phyloP scores from a whole-genome alignment of 2,329 filamentous ascomycete species.

The Aspergillus sp. region DNA sequence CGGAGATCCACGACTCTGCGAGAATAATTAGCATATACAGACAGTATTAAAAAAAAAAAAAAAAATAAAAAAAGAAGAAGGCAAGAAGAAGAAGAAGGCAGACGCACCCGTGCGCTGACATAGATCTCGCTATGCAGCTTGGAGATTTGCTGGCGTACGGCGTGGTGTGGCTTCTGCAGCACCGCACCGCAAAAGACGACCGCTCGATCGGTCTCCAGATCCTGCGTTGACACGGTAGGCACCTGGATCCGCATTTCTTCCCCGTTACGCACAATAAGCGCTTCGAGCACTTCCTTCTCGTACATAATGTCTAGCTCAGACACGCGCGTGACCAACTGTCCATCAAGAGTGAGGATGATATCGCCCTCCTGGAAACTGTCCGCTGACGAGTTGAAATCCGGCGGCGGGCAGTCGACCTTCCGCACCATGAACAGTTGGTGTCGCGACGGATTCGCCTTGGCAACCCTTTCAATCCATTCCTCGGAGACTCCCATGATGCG shows the following conservation, averaged over 20 bases:
- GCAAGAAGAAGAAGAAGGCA: background rate
- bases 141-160: slow-evolving; percentile 94
- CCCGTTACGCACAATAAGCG: slow-evolving; percentile 81
- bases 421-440: slow-evolving; percentile 99
- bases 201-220: slow-evolving; percentile 88
- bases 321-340: slow-evolving; percentile 87
- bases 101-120: slow-evolving; percentile 70
- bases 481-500: slow-evolving; percentile 96
- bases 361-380: slow-evolving; percentile 81
- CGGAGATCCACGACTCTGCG: slow-evolving; percentile 70
- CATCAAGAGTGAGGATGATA: slow-evolving; percentile 87
- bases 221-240: slow-evolving; percentile 81
- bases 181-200: slow-evolving; percentile 95
- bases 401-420: slow-evolving; percentile 71
- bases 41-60: background rate
- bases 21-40: slow-evolving; percentile 6
- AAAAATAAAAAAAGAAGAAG: background rate
- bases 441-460: slow-evolving; percentile 81
- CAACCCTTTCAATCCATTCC: slow-evolving; percentile 90
- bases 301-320: slow-evolving; percentile 97
- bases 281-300: slow-evolving; percentile 76
- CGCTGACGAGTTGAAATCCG: slow-evolving; percentile 43
- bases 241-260: slow-evolving; percentile 74
- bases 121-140: slow-evolving; percentile 97
- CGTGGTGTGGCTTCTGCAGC: slow-evolving; percentile 89